phyloP scores from a whole-genome alignment of 2,329 filamentous ascomycete genomes.

The Penicillium sp. region DNA sequence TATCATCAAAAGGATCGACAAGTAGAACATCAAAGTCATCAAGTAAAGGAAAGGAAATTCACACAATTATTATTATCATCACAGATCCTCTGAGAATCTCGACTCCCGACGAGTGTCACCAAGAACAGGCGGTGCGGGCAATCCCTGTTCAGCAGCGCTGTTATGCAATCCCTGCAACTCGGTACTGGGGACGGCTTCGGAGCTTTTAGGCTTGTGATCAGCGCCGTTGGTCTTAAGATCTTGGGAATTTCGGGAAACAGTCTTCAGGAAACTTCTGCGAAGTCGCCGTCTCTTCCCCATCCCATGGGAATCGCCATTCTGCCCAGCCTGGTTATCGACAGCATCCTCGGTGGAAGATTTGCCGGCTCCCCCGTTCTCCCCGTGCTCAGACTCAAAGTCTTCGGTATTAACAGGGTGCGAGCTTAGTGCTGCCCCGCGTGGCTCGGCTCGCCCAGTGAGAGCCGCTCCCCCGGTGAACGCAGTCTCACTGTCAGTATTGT shows the following conservation, averaged over 20 bases:
- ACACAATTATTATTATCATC: conserved; percentile 16
- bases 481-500: conserved; percentile 15
- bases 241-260: conserved; percentile 23
- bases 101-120: conserved; percentile 36
- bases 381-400: conserved; percentile 23
- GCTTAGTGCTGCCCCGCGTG: conserved; percentile 29
- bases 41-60: conserved; percentile 7
- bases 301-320: conserved; percentile 18
- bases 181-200: conserved; percentile 13
- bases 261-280: conserved; percentile 30
- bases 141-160: conserved; percentile 32
- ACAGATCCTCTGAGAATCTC: conserved; percentile 41
- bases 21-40: not conserved
- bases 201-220: conserved; percentile 4
- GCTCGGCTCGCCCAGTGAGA: conserved; percentile 18
- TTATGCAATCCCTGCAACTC: conserved; percentile 31
- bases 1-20: not conserved
- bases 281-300: conserved; percentile 27
- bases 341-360: not conserved
- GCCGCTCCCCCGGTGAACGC: conserved; percentile 26
- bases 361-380: not conserved
- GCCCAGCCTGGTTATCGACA: conserved; percentile 3
- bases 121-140: conserved; percentile 31
- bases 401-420: conserved; percentile 34
- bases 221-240: conserved; percentile 24